A percentile compares a stretch with the other conserved stretches of the same genome.
phyloP scores from a whole-genome alignment of 495 filamentous ascomycete species.

The Antarctomyces pellizariae region DNA sequence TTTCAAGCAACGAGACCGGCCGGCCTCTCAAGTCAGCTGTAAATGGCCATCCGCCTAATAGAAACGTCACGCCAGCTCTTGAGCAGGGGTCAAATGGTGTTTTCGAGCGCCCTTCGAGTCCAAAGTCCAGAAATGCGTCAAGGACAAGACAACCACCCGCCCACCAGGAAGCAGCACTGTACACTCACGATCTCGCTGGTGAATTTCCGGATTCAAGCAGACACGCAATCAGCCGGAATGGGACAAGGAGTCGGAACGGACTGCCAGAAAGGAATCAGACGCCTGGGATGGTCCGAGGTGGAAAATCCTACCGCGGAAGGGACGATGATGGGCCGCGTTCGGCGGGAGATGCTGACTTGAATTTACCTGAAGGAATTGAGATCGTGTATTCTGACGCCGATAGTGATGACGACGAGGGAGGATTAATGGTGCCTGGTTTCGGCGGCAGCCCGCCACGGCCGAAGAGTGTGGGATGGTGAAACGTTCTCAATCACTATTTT shows the following conservation, averaged over 20 bases:
- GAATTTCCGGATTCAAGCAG: too few species aligned
- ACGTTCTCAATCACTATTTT: too few species aligned
- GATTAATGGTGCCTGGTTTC: too few species aligned
- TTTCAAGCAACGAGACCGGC: not conserved
- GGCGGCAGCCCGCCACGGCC: too few species aligned
- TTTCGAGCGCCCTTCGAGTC: constrained; percentile 1
- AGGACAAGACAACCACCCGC: constrained; percentile 2
- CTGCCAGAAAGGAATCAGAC: constrained; percentile 1
- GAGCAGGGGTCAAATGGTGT: not conserved
- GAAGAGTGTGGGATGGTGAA: too few species aligned
- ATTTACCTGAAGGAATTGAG: not conserved
- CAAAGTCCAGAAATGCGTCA: constrained; percentile 5
- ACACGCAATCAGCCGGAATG: too few species aligned
- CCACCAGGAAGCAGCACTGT: constrained; percentile 1
- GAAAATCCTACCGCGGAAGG: constrained; percentile 2
- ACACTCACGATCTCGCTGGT: not conserved
- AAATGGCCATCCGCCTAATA: too few species aligned
- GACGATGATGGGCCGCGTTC: not conserved
- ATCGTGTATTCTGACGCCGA: too few species aligned
- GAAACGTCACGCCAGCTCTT: constrained; percentile 3
- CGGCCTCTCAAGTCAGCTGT: too few species aligned
- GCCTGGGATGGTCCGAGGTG: constrained; percentile 1
- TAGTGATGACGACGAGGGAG: too few species aligned
- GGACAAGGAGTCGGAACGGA: not conserved
- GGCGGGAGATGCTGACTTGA: not conserved